A percentile compares a stretch with the other conserved stretches of the same genome.
phyloP scores from a whole-genome alignment of 2,329 filamentous ascomycete genomes.

The Chaetomiaceae sp. region DNA sequence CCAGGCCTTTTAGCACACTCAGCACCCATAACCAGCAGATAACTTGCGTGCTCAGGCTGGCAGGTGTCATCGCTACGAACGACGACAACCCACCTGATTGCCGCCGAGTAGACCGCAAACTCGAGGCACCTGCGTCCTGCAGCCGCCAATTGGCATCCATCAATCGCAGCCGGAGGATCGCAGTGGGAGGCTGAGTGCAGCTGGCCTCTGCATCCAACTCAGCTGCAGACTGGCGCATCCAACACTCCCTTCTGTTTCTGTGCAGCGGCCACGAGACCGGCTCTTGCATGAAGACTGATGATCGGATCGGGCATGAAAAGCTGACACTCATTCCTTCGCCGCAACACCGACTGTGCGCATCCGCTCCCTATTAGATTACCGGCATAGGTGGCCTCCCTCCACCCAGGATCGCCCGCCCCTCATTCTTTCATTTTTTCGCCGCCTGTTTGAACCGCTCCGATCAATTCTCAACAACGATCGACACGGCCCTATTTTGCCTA shows the following conservation, averaged over 20 bases:
- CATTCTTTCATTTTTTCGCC: not conserved
- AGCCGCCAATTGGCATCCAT: slow-evolving; percentile 1
- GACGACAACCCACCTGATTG: slow-evolving; percentile 1
- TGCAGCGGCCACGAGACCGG: slow-evolving; percentile 1
- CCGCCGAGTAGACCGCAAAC: not conserved
- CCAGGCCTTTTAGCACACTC: not conserved
- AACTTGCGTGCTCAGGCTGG: too few species aligned
- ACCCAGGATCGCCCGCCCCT: not conserved
- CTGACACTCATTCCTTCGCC: slow-evolving; percentile 15
- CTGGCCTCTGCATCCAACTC: slow-evolving; percentile 7
- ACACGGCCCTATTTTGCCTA: not conserved
- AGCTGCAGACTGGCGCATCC: slow-evolving; percentile 7
- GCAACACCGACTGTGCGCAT: not conserved
- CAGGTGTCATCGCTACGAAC: not conserved
- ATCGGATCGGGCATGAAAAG: slow-evolving; percentile 13
- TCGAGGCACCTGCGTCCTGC: not conserved
- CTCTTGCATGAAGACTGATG: slow-evolving; percentile 21
- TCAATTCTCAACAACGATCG: not conserved
- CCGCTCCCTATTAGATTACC: slow-evolving; percentile 1
- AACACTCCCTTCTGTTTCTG: not conserved
- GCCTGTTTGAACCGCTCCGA: not conserved
- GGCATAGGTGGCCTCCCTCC: not conserved
- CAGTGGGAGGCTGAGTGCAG: slow-evolving; percentile 4
- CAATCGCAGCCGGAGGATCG: slow-evolving; percentile 19
- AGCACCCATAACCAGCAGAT: too few species aligned